phyloP scores from a whole-genome alignment of 2,329 filamentous ascomycete species.

The Neofusicoccum laricinum region DNA sequence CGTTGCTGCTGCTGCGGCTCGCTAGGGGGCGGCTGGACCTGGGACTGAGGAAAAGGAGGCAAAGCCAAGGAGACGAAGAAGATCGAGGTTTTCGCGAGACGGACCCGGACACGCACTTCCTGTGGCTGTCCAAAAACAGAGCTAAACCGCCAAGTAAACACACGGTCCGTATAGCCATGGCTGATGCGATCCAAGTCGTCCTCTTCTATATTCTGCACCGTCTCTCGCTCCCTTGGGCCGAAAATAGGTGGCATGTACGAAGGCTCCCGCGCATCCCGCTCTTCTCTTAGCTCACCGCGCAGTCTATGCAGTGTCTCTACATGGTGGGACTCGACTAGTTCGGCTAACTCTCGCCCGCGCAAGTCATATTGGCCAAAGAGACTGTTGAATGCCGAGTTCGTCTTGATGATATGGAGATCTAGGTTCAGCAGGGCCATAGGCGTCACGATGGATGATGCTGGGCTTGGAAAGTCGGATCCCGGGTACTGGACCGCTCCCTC shows the following conservation, averaged over 20 bases:
- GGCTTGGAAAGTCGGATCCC: background rate
- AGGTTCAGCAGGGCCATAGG: constrained; percentile 44
- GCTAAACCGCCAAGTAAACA: constrained; percentile 15
- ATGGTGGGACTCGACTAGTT: constrained; percentile 43
- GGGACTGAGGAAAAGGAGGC: constrained; percentile 3
- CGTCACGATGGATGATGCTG: background rate
- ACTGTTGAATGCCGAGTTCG: constrained; percentile 44
- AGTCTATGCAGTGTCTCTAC: constrained; percentile 43
- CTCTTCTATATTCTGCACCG: constrained; percentile 40
- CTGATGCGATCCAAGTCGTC: constrained; percentile 44
- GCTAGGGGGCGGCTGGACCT: background rate
- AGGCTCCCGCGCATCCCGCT: constrained; percentile 47
- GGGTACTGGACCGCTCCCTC: constrained; percentile 6
- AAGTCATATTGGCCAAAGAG: constrained; percentile 40
- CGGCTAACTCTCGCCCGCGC: constrained; percentile 39
- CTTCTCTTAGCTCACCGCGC: constrained; percentile 44
- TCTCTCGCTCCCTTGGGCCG: constrained; percentile 42
- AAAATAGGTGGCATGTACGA: constrained; percentile 50
- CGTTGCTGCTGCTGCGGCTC: background rate
- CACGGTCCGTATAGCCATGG: constrained; percentile 40
- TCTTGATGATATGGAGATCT: constrained; percentile 46
- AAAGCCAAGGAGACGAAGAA: constrained; percentile 37
- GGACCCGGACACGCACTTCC: constrained; percentile 31
- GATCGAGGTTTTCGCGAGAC: constrained; percentile 33
- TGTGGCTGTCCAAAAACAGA: constrained; percentile 4